Conservation (phyloP, 306 rosid species). For the Hippophae gyantsensis region DNA sequence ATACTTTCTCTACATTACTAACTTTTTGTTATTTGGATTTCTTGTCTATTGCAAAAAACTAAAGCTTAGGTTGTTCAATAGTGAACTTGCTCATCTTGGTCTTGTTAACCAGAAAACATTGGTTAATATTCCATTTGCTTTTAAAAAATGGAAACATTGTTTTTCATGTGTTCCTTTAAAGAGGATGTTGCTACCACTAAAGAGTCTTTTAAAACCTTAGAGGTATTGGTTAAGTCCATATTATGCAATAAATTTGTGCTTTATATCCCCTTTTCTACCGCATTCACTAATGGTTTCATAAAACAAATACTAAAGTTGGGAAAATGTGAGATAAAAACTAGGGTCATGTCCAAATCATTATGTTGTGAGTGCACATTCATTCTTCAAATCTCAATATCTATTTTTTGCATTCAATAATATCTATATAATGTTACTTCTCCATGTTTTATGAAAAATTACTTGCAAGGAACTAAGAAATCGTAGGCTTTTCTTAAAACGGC, state of each 20-base stretch:
- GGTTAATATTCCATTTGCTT: conserved; percentile 73
- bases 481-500: conserved; percentile 81
- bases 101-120: conserved; percentile 74
- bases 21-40: too few relatives aligned
- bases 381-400: too few relatives aligned
- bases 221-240: conserved; percentile 36
- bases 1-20: too few relatives aligned
- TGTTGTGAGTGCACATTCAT: too few relatives aligned
- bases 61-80: conserved; percentile 67
- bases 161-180: conserved; percentile 61
- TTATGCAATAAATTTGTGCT: conserved; percentile 3
- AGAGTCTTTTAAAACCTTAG: conserved; percentile 58
- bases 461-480: conserved; percentile 70
- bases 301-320: background rate
- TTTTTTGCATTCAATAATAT: background rate
- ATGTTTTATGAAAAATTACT: conserved; percentile 52
- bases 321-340: too few relatives aligned
- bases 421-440: conserved; percentile 12
- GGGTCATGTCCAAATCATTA: too few relatives aligned
- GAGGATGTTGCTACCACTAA: conserved; percentile 53
- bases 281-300: background rate
- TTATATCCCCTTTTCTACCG: background rate
- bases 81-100: conserved; percentile 53
- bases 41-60: conserved; percentile 16
- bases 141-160: conserved; percentile 68